Conservation (phyloP, 768 basidiomycete species). For the Boletus patriciae region DNA sequence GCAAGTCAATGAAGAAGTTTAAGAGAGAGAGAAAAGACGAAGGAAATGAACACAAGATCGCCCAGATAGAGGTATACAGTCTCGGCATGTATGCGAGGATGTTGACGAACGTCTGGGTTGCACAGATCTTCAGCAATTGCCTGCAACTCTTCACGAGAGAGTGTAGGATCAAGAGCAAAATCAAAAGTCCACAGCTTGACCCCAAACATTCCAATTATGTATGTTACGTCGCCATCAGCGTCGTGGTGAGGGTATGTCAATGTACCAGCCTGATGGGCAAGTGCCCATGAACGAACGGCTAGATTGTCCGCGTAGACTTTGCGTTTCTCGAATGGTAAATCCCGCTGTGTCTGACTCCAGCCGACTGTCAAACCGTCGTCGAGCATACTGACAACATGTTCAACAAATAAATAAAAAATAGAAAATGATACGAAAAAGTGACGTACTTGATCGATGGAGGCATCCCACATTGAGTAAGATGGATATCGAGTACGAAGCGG, state of each 20-base stretch:
- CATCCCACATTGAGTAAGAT: no score
- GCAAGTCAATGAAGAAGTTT: no score
- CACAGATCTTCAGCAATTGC: no score
- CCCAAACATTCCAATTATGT: not conserved
- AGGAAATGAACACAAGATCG: not conserved
- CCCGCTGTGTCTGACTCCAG: slow-evolving; percentile 6
- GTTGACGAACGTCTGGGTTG: no score
- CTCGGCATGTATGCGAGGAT: not conserved
- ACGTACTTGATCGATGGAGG: no score
- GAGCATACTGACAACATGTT: not conserved
- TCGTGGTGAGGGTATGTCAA: slow-evolving; percentile 1
- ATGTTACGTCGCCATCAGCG: not conserved
- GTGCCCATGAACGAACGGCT: not conserved
- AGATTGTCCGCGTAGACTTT: not conserved
- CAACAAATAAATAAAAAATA: no score
- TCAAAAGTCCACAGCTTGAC: no score
- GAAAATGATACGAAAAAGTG: no score
- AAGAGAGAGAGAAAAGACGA: no score
- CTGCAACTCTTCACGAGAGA: no score
- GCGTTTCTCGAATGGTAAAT: not conserved
- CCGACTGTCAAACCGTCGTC: slow-evolving; percentile 4
- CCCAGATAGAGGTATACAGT: not conserved
- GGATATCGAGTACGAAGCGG: no score
- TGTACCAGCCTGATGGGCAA: not conserved
- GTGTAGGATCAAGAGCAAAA: no score